Base-by-base conservation (phyloP, 2,329 filamentous ascomycete species). In the Davidsoniella eucalypti region DNA sequence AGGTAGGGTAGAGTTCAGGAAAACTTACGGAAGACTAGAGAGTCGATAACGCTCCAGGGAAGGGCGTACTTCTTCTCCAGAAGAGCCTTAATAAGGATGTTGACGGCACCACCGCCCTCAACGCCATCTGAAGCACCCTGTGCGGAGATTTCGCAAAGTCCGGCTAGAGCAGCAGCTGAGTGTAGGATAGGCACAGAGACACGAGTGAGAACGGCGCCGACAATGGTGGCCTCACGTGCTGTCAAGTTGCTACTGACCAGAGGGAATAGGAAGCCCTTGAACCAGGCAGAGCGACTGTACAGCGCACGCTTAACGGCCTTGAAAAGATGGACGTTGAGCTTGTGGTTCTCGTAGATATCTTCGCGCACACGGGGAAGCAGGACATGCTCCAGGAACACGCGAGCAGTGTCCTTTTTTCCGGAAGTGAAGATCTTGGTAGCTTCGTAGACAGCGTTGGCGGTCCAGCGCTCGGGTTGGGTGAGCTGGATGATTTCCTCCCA, bases 21-120 rank as follows among this genome's bases (percentile, higher is more conserved):
- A 12, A 47, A 55, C 54, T 53, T 53, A 55, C 54, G 53, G 69
- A 96, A 96, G 8, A 98, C 92, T 1, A 96, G 70, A 2, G 87
- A 82, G 59, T 98, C 92, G 46, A 98, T 80, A 49, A 94, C 90
- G 65, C 94, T 90, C 68, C 84, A 95, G 0, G 90, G 92, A 9
- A 98, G 71, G 0, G 92, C 92, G 58, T 98, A 96, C 62, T 93
- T 93, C 75, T 98, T 98, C 66, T 95, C 90, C 3, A 98, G 70
- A 37, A 98, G 74, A 0, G 86, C 80, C 61, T 86, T 86, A 67
- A 98, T 94, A 65, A 98, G 93, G 58, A 94, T 83, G 65, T 95
- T 96, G 54, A 88, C 92, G 3, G 88, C 84, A 44, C 90, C 90
- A 16, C 87, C 88, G 43, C 84, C 84, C 64, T 95, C 90, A 4